Base-by-base conservation (phyloP, 192 early-diverging fungal species). In the Phlyctochytrium planicorne region DNA sequence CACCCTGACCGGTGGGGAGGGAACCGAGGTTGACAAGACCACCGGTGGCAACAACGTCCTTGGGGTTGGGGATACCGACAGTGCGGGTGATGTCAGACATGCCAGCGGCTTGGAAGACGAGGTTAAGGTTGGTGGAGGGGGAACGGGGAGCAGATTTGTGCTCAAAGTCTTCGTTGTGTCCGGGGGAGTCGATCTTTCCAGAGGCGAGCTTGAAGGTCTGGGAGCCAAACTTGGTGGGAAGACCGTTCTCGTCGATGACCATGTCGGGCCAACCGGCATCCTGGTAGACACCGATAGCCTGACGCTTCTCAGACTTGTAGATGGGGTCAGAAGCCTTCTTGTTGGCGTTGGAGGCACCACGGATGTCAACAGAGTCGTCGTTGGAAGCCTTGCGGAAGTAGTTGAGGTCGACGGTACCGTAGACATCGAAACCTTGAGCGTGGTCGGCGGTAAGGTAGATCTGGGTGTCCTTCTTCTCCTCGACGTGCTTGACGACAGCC, bases 391-490 rank as follows among this genome's bases (percentile, higher is more conserved):
- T 68, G 69, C 70, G 72, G 66, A 88, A 83, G 68, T 80, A 87
- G 56, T 72, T 60, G 62, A 78, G 68, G 66, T 88, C 87, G 50
- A 88, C 84, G 62, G 82, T 75, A 33, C 86, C 87, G 66, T 74
- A 87, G 66, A 88, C 84, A 64, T 88, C 85, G 75, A 78, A 88
- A 2, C 76, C 81, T 60, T 88, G 87, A 29, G 77, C 75, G 61
- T 88, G 87, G 53, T 88, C 87, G 65, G 87, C 85, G 57, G 87
- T 88, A 52, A 88, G 74, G 55, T 87, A 67, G 72, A 88, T 88
- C 59, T 87, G 77, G 55, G 72, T 77, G 67, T 63, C 34, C 64
- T 82, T 70, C 80, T 83, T 79, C 52, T 78, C 82, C 71, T 75
- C 78, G 63, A 77, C 75, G 78, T 78, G 80, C 59, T 80, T 84